phyloP scores from a whole-genome alignment of 139 green algal genomes.

The Chlamydomonas sphaeroides region DNA sequence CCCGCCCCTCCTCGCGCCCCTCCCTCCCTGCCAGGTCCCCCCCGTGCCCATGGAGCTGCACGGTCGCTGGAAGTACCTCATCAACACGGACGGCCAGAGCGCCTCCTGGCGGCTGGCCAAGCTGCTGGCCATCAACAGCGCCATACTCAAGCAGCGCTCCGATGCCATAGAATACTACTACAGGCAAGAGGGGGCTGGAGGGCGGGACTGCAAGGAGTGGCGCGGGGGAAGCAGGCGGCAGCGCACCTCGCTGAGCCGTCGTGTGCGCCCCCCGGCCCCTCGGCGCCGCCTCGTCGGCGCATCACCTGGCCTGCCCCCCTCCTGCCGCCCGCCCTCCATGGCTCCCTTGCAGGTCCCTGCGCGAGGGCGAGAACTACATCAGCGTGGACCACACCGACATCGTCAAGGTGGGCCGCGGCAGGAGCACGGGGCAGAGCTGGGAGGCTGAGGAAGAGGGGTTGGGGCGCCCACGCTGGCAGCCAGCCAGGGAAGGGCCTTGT shows the following conservation, averaged over 20 bases:
- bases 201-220: too few relatives aligned
- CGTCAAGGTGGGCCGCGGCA: background rate
- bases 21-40: conserved; percentile 32
- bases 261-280: too few relatives aligned
- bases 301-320: background rate
- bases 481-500: too few relatives aligned
- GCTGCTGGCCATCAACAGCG: conserved; percentile 53
- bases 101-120: conserved; percentile 59
- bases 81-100: conserved; percentile 56
- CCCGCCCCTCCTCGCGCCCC: background rate
- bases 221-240: too few relatives aligned
- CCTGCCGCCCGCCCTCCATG: background rate
- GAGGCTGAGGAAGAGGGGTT: too few relatives aligned
- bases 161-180: conserved; percentile 58
- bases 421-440: too few relatives aligned
- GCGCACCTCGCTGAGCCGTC: too few relatives aligned
- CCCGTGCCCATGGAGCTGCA: conserved; percentile 56
- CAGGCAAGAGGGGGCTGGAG: too few relatives aligned
- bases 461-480: too few relatives aligned
- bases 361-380: conserved; percentile 34
- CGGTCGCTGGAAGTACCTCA: conserved; percentile 47
- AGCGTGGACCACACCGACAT: conserved; percentile 39
- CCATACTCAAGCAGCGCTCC: conserved; percentile 42
- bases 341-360: conserved; percentile 34
- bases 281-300: too few relatives aligned